Conservation (phyloP, 768 basidiomycete species). For the Tylopilus balloui region DNA sequence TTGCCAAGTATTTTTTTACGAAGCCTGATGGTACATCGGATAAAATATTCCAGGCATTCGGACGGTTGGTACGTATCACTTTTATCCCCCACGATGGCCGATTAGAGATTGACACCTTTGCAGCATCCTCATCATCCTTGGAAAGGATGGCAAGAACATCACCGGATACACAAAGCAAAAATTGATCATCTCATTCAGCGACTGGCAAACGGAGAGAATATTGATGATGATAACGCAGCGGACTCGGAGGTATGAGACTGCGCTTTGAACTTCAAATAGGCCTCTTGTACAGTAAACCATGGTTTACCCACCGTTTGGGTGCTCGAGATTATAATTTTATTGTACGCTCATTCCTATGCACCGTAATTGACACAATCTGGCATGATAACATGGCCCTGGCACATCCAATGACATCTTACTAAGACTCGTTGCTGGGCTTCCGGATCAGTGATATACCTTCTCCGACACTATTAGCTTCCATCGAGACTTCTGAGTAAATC, state of each 20-base stretch:
- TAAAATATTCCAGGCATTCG: slow-evolving; percentile 80
- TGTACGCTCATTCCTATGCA: slow-evolving; percentile 4
- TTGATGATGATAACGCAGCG: slow-evolving; percentile 34
- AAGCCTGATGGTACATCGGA: slow-evolving; percentile 81
- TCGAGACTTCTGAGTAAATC: neutral
- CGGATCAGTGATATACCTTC: no score
- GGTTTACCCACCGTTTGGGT: neutral
- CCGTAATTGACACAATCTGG: slow-evolving; percentile 1
- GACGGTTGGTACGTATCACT: slow-evolving; percentile 48
- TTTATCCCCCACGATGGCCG: neutral
- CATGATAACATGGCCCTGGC: no score
- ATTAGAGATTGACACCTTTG: slow-evolving; percentile 2
- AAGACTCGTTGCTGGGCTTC: no score
- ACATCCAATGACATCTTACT: no score
- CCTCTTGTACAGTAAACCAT: slow-evolving; percentile 8
- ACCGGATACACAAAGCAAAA: slow-evolving; percentile 81
- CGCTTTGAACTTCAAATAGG: neutral
- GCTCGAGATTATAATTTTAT: slow-evolving; percentile 10
- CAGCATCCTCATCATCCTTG: slow-evolving; percentile 87
- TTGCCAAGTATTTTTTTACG: slow-evolving; percentile 68
- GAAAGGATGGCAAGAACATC: slow-evolving; percentile 94
- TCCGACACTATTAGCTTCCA: neutral
- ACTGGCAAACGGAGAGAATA: slow-evolving; percentile 53
- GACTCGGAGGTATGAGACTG: slow-evolving; percentile 26
- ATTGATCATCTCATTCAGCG: slow-evolving; percentile 75